Conservation (phyloP, 805 yeast species). For the Nakazawaea siamensis region DNA sequence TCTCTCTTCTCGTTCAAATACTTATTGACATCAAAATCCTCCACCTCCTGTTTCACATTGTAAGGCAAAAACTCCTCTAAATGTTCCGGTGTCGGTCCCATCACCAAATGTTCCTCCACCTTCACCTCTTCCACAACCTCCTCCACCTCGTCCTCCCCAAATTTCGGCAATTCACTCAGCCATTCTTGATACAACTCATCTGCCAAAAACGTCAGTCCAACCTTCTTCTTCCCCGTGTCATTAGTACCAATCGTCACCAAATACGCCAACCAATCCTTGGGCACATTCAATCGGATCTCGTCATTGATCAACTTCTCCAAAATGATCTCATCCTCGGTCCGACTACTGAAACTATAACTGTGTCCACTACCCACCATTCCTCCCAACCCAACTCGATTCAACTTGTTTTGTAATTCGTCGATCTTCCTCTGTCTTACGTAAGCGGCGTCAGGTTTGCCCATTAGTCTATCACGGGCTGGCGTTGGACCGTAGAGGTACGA, state of each 20-base stretch:
- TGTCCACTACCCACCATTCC: neutral
- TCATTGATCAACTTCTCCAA: slow-evolving; percentile 10
- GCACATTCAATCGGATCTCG: slow-evolving; percentile 4
- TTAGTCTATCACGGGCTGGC: slow-evolving; percentile 33
- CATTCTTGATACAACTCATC: slow-evolving; percentile 4
- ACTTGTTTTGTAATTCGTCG: slow-evolving; percentile 20
- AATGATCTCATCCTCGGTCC: slow-evolving; percentile 9
- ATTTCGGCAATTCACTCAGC: neutral
- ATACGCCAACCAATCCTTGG: slow-evolving; percentile 9
- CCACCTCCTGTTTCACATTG: slow-evolving; percentile 16
- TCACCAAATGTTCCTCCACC: slow-evolving; percentile 19
- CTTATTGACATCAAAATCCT: slow-evolving; percentile 5
- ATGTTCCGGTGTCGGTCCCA: slow-evolving; percentile 27
- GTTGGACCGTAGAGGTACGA: slow-evolving; percentile 47
- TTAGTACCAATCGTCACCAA: slow-evolving; percentile 1
- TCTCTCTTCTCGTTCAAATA: slow-evolving; percentile 3
- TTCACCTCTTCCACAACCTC: slow-evolving; percentile 4
- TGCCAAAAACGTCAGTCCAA: slow-evolving; percentile 5
- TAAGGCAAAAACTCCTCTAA: slow-evolving; percentile 23
- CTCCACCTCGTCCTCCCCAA: slow-evolving; percentile 2
- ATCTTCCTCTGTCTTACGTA: slow-evolving; percentile 16
- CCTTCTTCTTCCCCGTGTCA: slow-evolving; percentile 1
- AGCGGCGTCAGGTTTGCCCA: slow-evolving; percentile 22
- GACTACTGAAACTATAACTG: slow-evolving; percentile 4
- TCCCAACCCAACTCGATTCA: slow-evolving; percentile 15